phyloP scores from a whole-genome alignment of 306 rosid species.

The Dicorynia guianensis region DNA sequence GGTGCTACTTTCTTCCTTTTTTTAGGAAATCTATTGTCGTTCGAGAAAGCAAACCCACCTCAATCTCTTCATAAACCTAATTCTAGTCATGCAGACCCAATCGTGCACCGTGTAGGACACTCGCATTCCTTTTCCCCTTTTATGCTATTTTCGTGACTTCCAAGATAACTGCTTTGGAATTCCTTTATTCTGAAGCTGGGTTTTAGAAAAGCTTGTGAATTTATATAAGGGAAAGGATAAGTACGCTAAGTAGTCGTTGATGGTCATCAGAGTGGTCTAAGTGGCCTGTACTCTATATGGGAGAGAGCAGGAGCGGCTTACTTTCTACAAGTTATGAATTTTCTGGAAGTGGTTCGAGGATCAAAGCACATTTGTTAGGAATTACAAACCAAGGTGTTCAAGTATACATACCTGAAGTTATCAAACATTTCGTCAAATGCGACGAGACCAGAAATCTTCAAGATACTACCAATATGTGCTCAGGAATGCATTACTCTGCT shows the following conservation, averaged over 20 bases:
- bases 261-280: constrained; percentile 87
- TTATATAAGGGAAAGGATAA: constrained; percentile 60
- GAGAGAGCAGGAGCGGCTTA: constrained; percentile 72
- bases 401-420: no score
- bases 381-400: no score
- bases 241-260: constrained; percentile 68
- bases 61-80: not conserved
- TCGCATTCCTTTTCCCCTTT: not conserved
- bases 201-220: constrained; percentile 31
- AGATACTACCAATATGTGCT: no score
- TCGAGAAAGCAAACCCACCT: not conserved
- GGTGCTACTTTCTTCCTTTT: no score
- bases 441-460: no score
- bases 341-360: not conserved
- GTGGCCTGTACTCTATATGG: constrained; percentile 80
- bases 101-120: constrained; percentile 38
- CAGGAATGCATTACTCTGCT: no score
- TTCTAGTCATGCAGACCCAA: not conserved
- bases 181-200: constrained; percentile 41
- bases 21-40: constrained; percentile 42
- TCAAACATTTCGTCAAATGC: no score
- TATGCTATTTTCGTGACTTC: constrained; percentile 11
- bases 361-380: no score
- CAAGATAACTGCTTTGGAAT: constrained; percentile 41
- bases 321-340: constrained; percentile 40